Evolutionary conservation across 768 basidiomycete species (phyloP), one percentile per base, ranked within the genome.

Genomic region (Mycena rosella): DNA sequence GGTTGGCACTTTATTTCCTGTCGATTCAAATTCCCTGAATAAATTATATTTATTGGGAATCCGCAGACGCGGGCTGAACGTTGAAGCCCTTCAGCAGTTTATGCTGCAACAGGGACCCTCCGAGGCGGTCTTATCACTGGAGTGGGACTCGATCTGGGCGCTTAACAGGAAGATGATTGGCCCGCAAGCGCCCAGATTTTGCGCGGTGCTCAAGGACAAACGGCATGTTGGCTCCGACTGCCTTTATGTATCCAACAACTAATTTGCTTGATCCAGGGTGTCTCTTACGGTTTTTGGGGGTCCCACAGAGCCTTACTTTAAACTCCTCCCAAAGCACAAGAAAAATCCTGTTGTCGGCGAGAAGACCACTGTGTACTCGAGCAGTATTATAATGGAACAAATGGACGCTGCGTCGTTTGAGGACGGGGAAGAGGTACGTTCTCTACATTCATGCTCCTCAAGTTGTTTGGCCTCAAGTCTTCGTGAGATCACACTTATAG

Each of bases 111-210:
- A 98, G 79, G 97, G 97, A 18, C 97, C 97, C 10, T 98, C 96
- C 2, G 96, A 98, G 74, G 90, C 94, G n/a, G 87, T 94, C 45
- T 91, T 98, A 62, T 94, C 93, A 27, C 84, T 98, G 42, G 97
- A 99, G 78, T 99, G 97, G 97, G 97, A 99, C 77, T 89, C 92
- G 5, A 92, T 98, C 71, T 99, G 97, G 97, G 87, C 93, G 6
- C 77, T 90, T 61, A 99, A 99, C 83, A 99, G 98, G 83, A 96
- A 95, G 10, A 78, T 97, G 71, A 97, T 99, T 64, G 97, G 98
- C 76, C 96, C 96, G 15, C 79, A 98, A 65, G 94, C 96, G 48
- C 96, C 97, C 54, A 87, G 97, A 32, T 91, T 91, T 79, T 96
- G 95, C 91, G 92, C 95, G 18, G 79, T 98, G 63, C 75, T 88